Conservation (phyloP, 1,139 yeast species). For the Blastobotrys raffinosifermentans region DNA sequence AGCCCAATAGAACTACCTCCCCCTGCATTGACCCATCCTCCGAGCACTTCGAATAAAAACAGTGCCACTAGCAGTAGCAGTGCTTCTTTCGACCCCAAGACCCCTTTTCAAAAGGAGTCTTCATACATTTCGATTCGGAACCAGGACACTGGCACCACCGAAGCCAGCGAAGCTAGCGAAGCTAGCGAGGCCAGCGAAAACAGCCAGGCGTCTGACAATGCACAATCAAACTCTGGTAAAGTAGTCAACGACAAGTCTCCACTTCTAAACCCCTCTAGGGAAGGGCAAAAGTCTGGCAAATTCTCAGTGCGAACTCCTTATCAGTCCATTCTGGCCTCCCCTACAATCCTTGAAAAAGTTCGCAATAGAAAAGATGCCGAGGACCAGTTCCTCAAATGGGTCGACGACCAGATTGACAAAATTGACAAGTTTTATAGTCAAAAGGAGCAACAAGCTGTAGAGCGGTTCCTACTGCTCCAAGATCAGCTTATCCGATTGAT, state of each 20-base stretch:
- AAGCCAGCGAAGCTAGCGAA: no score
- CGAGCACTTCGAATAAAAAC: neutral
- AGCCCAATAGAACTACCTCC: neutral
- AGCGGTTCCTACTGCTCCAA: constrained; percentile 55
- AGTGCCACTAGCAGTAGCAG: neutral
- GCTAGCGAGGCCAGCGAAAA: no score
- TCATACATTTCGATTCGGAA: no score
- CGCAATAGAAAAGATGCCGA: constrained; percentile 23
- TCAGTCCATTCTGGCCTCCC: constrained; percentile 3
- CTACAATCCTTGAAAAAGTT: constrained; percentile 3
- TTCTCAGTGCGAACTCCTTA: constrained; percentile 2
- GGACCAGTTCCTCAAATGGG: constrained; percentile 53
- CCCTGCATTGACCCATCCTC: neutral
- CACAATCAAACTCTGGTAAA: constrained; percentile 2
- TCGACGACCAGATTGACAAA: constrained; percentile 51
- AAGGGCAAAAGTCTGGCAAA: constrained; percentile 1
- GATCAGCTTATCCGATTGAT: constrained; percentile 61
- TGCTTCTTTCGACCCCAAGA: neutral
- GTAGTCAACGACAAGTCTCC: constrained; percentile 30
- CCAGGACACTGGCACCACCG: no score
- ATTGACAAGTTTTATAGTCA: constrained; percentile 56
- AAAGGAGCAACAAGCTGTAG: constrained; percentile 55
- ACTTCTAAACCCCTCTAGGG: constrained; percentile 17
- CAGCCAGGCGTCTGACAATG: no score
- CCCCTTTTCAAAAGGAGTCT: neutral